Base-by-base conservation (phyloP, 345 rosid species). In the Gossypium herbaceum region DNA sequence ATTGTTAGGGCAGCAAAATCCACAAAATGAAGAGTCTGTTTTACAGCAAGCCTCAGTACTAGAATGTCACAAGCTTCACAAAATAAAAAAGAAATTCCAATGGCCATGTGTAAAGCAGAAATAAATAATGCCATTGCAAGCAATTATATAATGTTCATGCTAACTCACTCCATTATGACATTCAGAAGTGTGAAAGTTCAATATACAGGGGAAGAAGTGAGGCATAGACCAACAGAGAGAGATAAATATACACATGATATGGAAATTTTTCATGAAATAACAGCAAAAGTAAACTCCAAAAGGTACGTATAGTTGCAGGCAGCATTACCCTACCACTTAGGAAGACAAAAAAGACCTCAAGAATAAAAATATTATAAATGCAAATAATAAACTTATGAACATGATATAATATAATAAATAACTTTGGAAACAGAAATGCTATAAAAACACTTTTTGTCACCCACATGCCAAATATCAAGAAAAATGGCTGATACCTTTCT, bases 401-500 rank as follows among this genome's bases (percentile, higher is more conserved):
- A 45, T 22, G 7, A 16, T 27, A 67, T 20, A 45, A 4, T 12
- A 22, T 11, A 67, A 45, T 67, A 67, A 41, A 67, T 45, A 67
- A 67, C 7, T 67, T 67, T 12, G 22, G 2, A 7, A 20, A 7
- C 29, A 20, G 61, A 11, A 11, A 29, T 51, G 45, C 45, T 71
- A 71, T 13, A 43, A 56, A 19, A 50, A 44, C 6, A 25, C 3
- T 10, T 70, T n/a, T 52, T 17, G 41, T 24, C 12, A 2, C 57
- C 57, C 27, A 27, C 20, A 43, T 48, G 13, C 75, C 47, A 50
- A 58, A 65, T n/a, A 68, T 55, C 61, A 80, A 76, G 47, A 29
- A 73, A 77, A 78, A 59, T 57, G 60, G 45, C 61, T 71, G 34
- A 17, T 82, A 92, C 98, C 98, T 92, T 94, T 80, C 98, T 90